These are phyloP conservation scores for Cryptosporidium ryanae DNA, from an alignment of 169 alveolate species.

Conservation along the genomic window DNA sequence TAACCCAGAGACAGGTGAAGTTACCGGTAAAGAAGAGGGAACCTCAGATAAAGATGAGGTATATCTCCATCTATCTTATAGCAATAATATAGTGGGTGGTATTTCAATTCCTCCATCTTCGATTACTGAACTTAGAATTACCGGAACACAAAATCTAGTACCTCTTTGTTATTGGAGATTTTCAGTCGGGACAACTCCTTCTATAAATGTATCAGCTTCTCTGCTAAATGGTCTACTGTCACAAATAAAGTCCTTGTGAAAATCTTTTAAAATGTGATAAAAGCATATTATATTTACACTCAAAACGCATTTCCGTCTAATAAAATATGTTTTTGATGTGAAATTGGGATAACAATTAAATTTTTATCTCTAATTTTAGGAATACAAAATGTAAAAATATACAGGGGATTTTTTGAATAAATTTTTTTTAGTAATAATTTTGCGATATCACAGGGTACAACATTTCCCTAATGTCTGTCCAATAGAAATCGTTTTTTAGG, in stretches of 20 bases:
- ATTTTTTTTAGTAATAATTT: too few relatives aligned
- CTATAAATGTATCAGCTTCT: slow-evolving; percentile 6
- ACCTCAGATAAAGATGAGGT: not conserved
- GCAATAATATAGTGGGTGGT: slow-evolving; percentile 12
- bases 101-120: not conserved
- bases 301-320: too few relatives aligned
- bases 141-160: not conserved
- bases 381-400: too few relatives aligned
- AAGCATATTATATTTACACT: not conserved
- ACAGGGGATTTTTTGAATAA: too few relatives aligned
- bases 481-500: too few relatives aligned
- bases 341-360: too few relatives aligned
- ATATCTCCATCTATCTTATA: slow-evolving; percentile 26
- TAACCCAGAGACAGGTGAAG: not conserved
- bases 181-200: slow-evolving; percentile 34
- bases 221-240: slow-evolving; percentile 25
- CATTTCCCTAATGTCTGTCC: too few relatives aligned
- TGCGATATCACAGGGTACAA: too few relatives aligned
- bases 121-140: slow-evolving; percentile 4
- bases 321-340: too few relatives aligned
- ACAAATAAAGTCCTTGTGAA: slow-evolving; percentile 20
- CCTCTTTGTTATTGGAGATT: slow-evolving; percentile 49
- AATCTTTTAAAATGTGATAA: too few relatives aligned
- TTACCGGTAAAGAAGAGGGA: not conserved
- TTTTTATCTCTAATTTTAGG: too few relatives aligned